These are phyloP conservation scores for Erythrobasidium hasegawianum DNA, from an alignment of 1,284 basidiomycete species.

Conservation along the genomic window DNA sequence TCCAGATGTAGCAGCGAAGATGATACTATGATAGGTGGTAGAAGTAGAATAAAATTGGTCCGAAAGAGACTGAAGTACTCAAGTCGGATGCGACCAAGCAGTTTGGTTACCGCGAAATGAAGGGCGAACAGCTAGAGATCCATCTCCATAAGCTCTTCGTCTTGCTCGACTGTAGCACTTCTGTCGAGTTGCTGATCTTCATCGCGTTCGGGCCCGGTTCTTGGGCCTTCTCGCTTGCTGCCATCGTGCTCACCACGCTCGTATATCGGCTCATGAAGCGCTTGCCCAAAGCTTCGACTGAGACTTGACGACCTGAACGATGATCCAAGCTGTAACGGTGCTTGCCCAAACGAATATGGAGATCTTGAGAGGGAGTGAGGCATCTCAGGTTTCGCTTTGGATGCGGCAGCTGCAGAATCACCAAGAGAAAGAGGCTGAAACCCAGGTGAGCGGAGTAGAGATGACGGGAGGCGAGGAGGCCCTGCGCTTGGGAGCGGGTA, in stretches of 20 bases:
- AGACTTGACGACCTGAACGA: not conserved
- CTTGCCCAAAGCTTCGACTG: not conserved
- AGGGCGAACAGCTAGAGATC: conserved; percentile 2
- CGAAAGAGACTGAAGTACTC: no score
- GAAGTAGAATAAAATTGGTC: no score
- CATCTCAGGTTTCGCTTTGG: no score
- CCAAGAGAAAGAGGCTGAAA: not conserved
- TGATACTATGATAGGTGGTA: no score
- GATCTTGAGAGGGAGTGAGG: conserved; percentile 6
- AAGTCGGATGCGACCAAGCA: no score
- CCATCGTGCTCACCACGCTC: not conserved
- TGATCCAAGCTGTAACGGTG: conserved; percentile 16
- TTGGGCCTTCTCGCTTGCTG: not conserved
- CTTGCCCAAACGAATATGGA: conserved; percentile 29
- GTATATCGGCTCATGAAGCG: not conserved
- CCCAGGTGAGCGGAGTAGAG: conserved; percentile 8
- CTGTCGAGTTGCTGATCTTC: not conserved
- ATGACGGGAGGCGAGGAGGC: not conserved
- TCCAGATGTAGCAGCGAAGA: no score
- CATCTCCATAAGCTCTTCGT: conserved; percentile 34
- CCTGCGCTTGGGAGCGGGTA: not conserved
- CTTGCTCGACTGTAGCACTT: conserved; percentile 6
- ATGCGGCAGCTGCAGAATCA: not conserved
- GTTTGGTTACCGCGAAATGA: no score
- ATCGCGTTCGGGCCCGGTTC: not conserved